Evolutionary conservation across 768 basidiomycete species (phyloP), one percentile per base, ranked within the genome.

Genomic region (Asterophora parasitica): DNA sequence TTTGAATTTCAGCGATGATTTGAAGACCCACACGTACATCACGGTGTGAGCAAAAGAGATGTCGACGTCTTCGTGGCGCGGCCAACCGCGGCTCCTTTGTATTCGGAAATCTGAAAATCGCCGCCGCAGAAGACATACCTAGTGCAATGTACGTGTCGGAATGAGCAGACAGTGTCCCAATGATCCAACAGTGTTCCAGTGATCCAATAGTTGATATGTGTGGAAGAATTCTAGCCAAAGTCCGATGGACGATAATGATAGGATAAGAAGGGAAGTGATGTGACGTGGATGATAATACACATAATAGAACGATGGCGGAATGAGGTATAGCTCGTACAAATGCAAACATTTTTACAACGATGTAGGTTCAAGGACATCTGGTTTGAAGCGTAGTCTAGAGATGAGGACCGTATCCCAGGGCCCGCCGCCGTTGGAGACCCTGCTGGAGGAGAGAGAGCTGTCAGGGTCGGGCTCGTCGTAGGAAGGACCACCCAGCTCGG

Each of bases 381-480:
- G 74, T 50, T 78, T 82, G 67, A 88, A 88, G 26, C 83, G 69
- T 42, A 89, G 62, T 9, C 81, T 69, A 9, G 84, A 79, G 19
- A 89, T 59, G 16, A 88, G 67, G 11, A 89, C 72, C 3, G 82
- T 73, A 50, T 84, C 75, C 78, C 75, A 81, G 4, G 61, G 59
- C 4, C 54, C 62, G 46, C 70, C 69, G 9, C 59, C 58, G 9
- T 55, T 59, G 1, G 85, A 85, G 7, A 85, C 73, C 60, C 83
- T 85, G 52, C 65, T 73, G 5, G 76, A 72, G 10, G 70, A 76
- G 11, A 66, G 58, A 4, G 65, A 63, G 34, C 61, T 59, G n/a
- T 57, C 61, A 41, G 65, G 57, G 23, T 56, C 43, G 2, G 66
- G 59, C 42, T 80, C 74, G 41, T 71, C 66, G 53, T 80, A 81